Conservation (phyloP, 2,329 filamentous ascomycete genomes). For the Chaetomiaceae sp. region DNA sequence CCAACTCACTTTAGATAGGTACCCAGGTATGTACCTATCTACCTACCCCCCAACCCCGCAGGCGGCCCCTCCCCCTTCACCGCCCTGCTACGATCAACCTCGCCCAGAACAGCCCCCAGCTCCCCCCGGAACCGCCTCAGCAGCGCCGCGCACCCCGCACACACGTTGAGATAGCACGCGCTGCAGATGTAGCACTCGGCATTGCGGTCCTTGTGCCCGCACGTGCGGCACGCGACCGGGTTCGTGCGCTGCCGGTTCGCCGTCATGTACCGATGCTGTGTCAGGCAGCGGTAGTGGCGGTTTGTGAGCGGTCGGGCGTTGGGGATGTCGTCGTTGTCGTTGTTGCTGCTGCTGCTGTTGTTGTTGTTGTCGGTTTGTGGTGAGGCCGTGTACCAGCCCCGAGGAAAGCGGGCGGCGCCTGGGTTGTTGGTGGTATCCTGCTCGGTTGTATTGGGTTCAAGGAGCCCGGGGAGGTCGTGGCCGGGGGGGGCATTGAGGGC, state of each 20-base stretch:
- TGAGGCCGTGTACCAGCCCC: constrained; percentile 28
- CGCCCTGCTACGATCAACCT: constrained; percentile 19
- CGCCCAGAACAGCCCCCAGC: constrained; percentile 39
- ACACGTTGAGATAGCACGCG: constrained; percentile 25
- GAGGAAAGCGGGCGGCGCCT: constrained; percentile 27
- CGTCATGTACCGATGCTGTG: constrained; percentile 46
- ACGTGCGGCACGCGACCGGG: constrained; percentile 51
- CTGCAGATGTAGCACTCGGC: constrained; percentile 40
- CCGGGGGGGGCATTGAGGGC: neutral
- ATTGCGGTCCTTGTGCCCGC: constrained; percentile 31
- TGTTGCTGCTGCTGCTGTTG: too few relatives aligned
- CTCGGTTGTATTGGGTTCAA: constrained; percentile 13
- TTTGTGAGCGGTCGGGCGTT: constrained; percentile 38
- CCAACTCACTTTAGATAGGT: too few relatives aligned
- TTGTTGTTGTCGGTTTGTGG: constrained; percentile 36
- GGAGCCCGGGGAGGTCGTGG: constrained; percentile 2
- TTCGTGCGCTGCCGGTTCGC: constrained; percentile 46
- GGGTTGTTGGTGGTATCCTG: constrained; percentile 22
- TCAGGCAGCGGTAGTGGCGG: constrained; percentile 44
- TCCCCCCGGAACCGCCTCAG: constrained; percentile 42
- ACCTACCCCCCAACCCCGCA: too few relatives aligned
- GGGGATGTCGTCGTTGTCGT: constrained; percentile 34
- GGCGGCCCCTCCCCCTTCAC: neutral
- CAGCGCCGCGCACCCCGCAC: constrained; percentile 38
- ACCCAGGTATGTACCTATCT: too few relatives aligned